Conservation (phyloP, 345 rosid species). For the Odontarrhena argentea region DNA sequence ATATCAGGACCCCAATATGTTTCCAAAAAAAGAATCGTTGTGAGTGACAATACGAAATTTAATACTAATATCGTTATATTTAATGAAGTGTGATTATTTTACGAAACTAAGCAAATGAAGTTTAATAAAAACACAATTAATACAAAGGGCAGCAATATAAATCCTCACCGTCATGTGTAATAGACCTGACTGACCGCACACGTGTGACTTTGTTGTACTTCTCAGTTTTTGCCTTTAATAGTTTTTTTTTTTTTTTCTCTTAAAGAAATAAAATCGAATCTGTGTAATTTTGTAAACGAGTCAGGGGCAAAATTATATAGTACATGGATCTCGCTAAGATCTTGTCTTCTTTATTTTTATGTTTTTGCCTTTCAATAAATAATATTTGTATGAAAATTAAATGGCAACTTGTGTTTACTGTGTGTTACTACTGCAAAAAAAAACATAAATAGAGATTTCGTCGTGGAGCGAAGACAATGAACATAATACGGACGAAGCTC, state of each 20-base stretch:
- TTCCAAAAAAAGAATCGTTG: no score
- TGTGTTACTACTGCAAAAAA: conserved; percentile 11
- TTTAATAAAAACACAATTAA: neutral
- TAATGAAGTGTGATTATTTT: no score
- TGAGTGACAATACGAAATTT: no score
- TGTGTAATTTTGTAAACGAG: conserved; percentile 28
- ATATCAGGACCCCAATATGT: no score
- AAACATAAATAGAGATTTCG: conserved; percentile 19
- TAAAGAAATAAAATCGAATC: conserved; percentile 21
- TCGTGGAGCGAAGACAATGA: conserved; percentile 36
- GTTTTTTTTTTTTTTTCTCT: neutral
- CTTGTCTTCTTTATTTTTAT: conserved; percentile 31
- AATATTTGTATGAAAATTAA: neutral
- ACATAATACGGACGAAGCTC: conserved; percentile 39
- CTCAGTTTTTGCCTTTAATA: conserved; percentile 15
- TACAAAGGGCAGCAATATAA: neutral
- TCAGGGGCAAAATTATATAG: conserved; percentile 29
- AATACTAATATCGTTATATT: no score
- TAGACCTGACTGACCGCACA: conserved; percentile 40
- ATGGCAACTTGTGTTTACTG: conserved; percentile 32
- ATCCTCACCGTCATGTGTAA: conserved; percentile 38
- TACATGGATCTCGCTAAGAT: conserved; percentile 42
- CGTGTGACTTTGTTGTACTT: conserved; percentile 39
- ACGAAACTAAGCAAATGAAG: no score
- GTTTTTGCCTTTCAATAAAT: neutral